These are phyloP conservation scores for Cucumis sativus DNA, from an alignment of 306 rosid species.

Conservation along the genomic window Cucumber_9930_V3 NC_026656.2:16313001-16313500, in stretches of 20 bases:
- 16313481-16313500: background rate
- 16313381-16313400: slow-evolving; percentile 76
- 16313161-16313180: background rate
- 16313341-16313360: slow-evolving; percentile 58
- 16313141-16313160: background rate
- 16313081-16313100: background rate
- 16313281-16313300: slow-evolving; percentile 70
- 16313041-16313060: background rate
- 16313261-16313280: slow-evolving; percentile 10
- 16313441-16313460: slow-evolving; percentile 96
- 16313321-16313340: slow-evolving; percentile 91
- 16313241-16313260: background rate
- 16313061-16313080: background rate
- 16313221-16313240: background rate
- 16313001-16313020: background rate
- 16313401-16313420: slow-evolving; percentile 49
- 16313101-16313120: background rate
- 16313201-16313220: background rate
- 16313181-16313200: background rate
- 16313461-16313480: background rate
- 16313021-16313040: background rate
- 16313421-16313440: slow-evolving; percentile 64
- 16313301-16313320: slow-evolving; percentile 78
- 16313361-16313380: slow-evolving; percentile 26
- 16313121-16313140: background rate